Conservation (phyloP, 1,284 basidiomycete genomes). For the Cryptococcus floricola region DNA sequence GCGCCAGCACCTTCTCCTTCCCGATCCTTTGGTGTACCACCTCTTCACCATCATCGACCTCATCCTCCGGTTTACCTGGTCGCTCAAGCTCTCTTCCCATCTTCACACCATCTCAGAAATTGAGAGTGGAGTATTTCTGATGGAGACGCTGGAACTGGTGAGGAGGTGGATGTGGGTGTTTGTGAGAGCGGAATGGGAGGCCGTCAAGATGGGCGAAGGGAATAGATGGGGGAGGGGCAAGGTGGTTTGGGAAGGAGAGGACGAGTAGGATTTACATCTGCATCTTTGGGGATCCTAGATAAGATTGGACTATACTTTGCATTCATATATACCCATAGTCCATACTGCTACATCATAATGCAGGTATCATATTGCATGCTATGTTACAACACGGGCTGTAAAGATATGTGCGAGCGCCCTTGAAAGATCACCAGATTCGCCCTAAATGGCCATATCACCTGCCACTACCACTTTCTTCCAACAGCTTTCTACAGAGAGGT, state of each 20-base stretch:
- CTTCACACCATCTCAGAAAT: constrained; percentile 78
- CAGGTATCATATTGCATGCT: no score
- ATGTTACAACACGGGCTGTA: no score
- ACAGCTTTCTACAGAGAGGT: constrained; percentile 34
- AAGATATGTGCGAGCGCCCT: no score
- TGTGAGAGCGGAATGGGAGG: constrained; percentile 92
- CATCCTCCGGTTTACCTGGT: constrained; percentile 90
- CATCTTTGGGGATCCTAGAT: not conserved
- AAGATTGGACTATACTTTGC: no score
- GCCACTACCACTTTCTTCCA: constrained; percentile 40
- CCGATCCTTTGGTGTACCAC: constrained; percentile 75
- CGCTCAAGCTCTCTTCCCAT: constrained; percentile 82
- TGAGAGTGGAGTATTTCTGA: constrained; percentile 77
- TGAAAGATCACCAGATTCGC: no score
- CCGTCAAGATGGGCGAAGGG: constrained; percentile 58
- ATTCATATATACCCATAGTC: no score
- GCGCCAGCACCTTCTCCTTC: constrained; percentile 66
- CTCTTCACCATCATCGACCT: constrained; percentile 79
- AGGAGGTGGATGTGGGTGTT: constrained; percentile 97
- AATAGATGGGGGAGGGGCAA: constrained; percentile 18
- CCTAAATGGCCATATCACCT: not conserved
- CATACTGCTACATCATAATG: no score
- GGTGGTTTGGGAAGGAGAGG: constrained; percentile 11
- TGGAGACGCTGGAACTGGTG: constrained; percentile 85
- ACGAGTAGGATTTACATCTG: not conserved